Base-by-base conservation (phyloP, 2,329 filamentous ascomycete species). In the Aspergillus amoenus region DNA sequence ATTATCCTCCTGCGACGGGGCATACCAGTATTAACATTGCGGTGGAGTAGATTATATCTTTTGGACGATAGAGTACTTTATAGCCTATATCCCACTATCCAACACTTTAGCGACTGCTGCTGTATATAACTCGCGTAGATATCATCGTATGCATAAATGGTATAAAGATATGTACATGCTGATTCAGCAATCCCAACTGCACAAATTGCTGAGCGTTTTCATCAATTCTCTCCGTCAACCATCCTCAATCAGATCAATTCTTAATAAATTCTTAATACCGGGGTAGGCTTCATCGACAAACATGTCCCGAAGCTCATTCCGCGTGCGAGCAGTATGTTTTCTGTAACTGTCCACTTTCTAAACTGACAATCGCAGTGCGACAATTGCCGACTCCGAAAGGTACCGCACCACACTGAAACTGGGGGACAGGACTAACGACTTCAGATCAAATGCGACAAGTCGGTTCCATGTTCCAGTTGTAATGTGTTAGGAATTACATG, bases 321-420 rank as follows among this genome's bases (percentile, higher is more conserved):
- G 66, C 27, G 53, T 63, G 6, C 64, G 66, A 27, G 66, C 66
- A 40, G 65, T 67, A 64, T 18, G 62, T 48, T 27, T 45, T n/a
- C 40, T 18, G 9, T 5, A 9, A 3, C 11, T 24, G 12, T 17
- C 17, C 5, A 34, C 9, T 4, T 11, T 18, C 15, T n/a, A n/a
- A 44, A 21, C 39, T 56, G 46, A 56, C 41, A 12, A 18, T 43
- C 11, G n/a, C 17, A 69, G 67, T 69, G 67, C 27, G 66, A 69
- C 37, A 69, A 69, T 55, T 69, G 67, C 54, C 65, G 67, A 43
- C 42, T 63, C 22, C 61, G 67, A 42, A 69, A 69, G 64, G 67
- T 69, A 60, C 8, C 22, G 27, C 21, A 22, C 6, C 24, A 1
- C n/a, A 49, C 15, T 17, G 21, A 2, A 7, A 13, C 5, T 12